Percentiles rank a stretch among this genome's conserved stretches.
Conservation (phyloP, 352 stramenopile species). For the Plasmopara viticola region DNA sequence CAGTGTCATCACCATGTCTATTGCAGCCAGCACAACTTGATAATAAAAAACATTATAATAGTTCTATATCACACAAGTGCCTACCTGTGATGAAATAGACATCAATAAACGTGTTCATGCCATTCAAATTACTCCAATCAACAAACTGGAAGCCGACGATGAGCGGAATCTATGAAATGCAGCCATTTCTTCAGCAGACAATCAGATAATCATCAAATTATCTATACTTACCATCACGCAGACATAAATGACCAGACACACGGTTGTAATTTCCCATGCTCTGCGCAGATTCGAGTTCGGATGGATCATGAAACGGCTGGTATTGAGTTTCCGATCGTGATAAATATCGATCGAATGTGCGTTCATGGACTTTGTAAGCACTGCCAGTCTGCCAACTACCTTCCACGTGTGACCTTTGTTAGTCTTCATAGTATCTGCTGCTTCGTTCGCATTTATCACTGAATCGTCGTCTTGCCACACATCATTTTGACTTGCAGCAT, state of each 20-base stretch:
- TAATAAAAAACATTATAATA: neutral
- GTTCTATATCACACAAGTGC: neutral
- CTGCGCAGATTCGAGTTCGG: slow-evolving; percentile 71
- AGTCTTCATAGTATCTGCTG: slow-evolving; percentile 2
- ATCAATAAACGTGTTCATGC: slow-evolving; percentile 69
- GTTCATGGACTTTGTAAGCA: slow-evolving; percentile 30
- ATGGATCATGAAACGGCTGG: slow-evolving; percentile 66
- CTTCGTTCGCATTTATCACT: slow-evolving; percentile 7
- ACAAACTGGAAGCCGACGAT: slow-evolving; percentile 66
- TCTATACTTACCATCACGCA: slow-evolving; percentile 42
- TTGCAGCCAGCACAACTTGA: neutral
- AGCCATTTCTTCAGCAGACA: neutral
- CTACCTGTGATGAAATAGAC: slow-evolving; percentile 66
- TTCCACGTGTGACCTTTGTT: slow-evolving; percentile 20
- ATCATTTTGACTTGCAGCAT: neutral
- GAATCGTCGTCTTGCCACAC: slow-evolving; percentile 3
- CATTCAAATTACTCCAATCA: slow-evolving; percentile 42
- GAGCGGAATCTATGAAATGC: slow-evolving; percentile 29
- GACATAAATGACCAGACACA: slow-evolving; percentile 70
- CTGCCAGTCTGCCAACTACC: slow-evolving; percentile 23
- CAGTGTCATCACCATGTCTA: slow-evolving; percentile 79
- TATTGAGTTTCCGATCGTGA: slow-evolving; percentile 54
- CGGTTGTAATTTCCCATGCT: slow-evolving; percentile 67
- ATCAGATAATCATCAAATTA: neutral
- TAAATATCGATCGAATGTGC: slow-evolving; percentile 68